phyloP scores from a whole-genome alignment of 1,284 basidiomycete species.

The Microbotryum silenes-acaulis region DNA sequence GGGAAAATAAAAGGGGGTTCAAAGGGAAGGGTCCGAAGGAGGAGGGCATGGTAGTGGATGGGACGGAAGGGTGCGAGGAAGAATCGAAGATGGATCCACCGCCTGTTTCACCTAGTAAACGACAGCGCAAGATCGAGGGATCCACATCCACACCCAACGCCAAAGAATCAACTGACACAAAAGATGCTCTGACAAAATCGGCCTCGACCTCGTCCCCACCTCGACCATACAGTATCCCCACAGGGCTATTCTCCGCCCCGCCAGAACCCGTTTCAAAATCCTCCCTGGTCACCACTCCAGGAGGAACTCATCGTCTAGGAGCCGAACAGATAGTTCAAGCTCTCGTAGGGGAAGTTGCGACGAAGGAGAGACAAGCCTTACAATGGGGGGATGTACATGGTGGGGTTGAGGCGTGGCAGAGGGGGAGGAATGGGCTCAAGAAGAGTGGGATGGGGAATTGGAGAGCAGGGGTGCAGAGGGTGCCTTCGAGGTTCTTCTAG shows the following conservation, averaged over 20 bases:
- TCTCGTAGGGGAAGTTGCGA: not conserved
- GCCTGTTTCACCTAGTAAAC: not conserved
- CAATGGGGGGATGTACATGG: constrained; percentile 78
- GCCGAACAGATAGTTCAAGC: constrained; percentile 3
- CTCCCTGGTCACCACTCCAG: constrained; percentile 1
- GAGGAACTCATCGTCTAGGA: constrained; percentile 7
- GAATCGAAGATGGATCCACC: not conserved
- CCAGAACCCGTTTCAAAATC: constrained; percentile 1
- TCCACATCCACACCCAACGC: not conserved
- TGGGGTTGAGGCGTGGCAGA: constrained; percentile 78
- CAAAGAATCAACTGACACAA: not conserved
- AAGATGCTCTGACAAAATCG: not conserved
- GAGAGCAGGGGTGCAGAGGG: constrained; percentile 70
- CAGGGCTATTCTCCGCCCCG: constrained; percentile 42
- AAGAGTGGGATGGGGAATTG: constrained; percentile 79
- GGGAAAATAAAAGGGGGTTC: not conserved
- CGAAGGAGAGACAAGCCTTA: constrained; percentile 44
- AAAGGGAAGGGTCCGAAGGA: not conserved
- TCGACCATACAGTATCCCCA: constrained; percentile 10
- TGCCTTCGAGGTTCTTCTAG: constrained; percentile 33
- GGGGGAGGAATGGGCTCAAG: constrained; percentile 66
- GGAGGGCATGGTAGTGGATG: not conserved
- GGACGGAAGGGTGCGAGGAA: not conserved
- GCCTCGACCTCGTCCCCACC: not conserved
- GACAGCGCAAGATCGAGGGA: not conserved